Evolutionary conservation across 345 rosid genomes (phyloP), one percentile per base, ranked within the genome.

Genomic region (Excoecaria cochinchinensis): DNA sequence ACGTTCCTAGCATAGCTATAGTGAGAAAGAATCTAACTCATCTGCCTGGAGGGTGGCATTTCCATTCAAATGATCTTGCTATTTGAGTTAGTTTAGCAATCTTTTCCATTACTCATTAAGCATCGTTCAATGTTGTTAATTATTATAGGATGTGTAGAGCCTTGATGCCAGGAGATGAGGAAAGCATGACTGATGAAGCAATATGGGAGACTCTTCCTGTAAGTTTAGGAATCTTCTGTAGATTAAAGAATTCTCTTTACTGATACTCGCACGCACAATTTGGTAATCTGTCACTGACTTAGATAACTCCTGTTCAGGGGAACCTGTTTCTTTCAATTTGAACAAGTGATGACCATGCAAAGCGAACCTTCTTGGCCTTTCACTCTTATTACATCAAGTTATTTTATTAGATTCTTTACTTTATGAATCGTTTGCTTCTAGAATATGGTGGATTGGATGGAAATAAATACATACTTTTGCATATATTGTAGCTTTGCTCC

Each of bases 121-220:
- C 60, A 62, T 22, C 47, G 65, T 59, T 9, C 48, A 11, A 55
- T 60, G 53, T 67, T 67, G 42, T 22, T 53, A 81, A 19, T 51
- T 40, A 25, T 59, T 55, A 72, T 80, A 94, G 98, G 88, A 92
- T 90, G 94, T 94, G 95, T 70, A 84, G 93, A 86, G 88, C 95
- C 77, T 90, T 92, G 65, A 89, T 94, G 97, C 94, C 91, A 31
- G 97, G 95, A 76, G 98, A 94, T 82, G 98, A 94, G 67, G 98
- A 92, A 84, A 94, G 85, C 85, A 86, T 90, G 85, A 92, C 86
- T 65, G 97, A 94, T 78, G 97, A 94, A 84, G 93, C 94, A 75
- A 94, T 94, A 83, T 94, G 97, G 97, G 94, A 90, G 84, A 94
- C 95, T 25, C 97, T 94, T 83, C 97, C 97, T 53, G 97, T 94